Base-by-base conservation (phyloP, 371 early-diverging fungal species). In the Gilbertella persicaria region DNA sequence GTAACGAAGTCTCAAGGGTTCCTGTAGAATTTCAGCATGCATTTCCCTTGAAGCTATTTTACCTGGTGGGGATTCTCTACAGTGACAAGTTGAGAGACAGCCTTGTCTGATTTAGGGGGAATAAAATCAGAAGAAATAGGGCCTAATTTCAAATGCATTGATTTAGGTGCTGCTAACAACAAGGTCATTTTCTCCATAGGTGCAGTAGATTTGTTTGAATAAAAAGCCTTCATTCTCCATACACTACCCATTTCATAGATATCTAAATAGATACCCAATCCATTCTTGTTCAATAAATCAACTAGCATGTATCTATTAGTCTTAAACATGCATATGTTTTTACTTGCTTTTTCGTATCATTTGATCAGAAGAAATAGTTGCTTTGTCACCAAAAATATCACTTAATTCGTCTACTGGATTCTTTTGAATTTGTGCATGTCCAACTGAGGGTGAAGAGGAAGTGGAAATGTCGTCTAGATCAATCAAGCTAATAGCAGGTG, bases 211-310 rank as follows among this genome's bases (percentile, higher is more conserved):
- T 66, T 47, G 41, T 80, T 83, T 12, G 84, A 80, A 45, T 75
- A 84, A 17, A 62, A 64, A 2, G 77, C 82, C 49, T 64, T 62
- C 2, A 69, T 25, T 21, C 72, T 64, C 44, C 60, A 68, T 16
- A 20, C 36, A 29, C 53, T 41, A 5, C 49, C 45, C 1, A 48
- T 39, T 8, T 70, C 53, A 23, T 60, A 56, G 5, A 73, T 59
- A 16, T 75, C 70, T 41, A 80, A 60, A 36, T 66, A 64, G 41
- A 81, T 67, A 13, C 53, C 43, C 13, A 83, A 52, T 1, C 84
- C 91, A 60, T 87, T 88, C 60, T 89, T 91, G 54, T 85, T 78
- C 53, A 83, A 50, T 49, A 90, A 55, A 12, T 59, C 61, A 50
- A 75, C 84, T 79, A 61, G 1, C 4, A 12, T 14, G 29, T 20